Evolutionary conservation across 352 stramenopile genomes (phyloP).

Genomic region (Phytophthora cryptogea): DNA sequence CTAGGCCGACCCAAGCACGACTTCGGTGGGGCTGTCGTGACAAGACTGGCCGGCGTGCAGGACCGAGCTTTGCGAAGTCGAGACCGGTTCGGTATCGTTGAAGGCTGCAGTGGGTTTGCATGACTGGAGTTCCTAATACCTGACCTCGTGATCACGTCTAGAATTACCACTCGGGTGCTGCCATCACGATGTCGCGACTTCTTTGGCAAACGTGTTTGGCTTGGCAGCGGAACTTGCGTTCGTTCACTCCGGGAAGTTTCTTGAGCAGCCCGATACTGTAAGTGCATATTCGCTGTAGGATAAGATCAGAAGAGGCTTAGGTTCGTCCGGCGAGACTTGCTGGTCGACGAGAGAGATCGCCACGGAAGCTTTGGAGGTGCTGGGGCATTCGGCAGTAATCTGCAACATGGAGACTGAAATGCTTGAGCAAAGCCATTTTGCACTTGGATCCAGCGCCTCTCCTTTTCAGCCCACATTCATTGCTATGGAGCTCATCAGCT

Average conservation of each 20-base stretch:
- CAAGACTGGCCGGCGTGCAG: background rate
- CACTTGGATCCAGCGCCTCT: conserved; percentile 10
- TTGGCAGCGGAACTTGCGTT: background rate
- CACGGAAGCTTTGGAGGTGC: background rate
- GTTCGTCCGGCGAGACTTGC: conserved; percentile 23
- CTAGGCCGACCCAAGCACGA: background rate
- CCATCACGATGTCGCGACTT: background rate
- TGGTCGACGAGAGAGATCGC: background rate
- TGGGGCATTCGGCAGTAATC: conserved; percentile 14
- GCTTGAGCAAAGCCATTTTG: conserved; percentile 25
- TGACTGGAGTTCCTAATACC: background rate
- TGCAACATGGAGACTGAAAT: conserved; percentile 14
- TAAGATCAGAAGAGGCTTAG: conserved; percentile 21
- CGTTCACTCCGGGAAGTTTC: background rate
- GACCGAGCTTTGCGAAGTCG: conserved; percentile 4
- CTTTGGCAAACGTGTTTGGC: background rate
- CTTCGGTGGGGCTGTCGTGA: conserved; percentile 24
- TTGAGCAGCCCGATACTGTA: background rate
- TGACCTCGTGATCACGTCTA: conserved; percentile 9
- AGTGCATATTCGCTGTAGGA: too few relatives aligned
- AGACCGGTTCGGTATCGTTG: conserved; percentile 17
- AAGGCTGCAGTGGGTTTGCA: conserved; percentile 11
- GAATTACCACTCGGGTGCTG: background rate
- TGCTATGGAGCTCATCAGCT: background rate
- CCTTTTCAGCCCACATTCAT: background rate